Base-by-base conservation (phyloP, 1,139 yeast species). In the Yamadazyma diospyri region DNA sequence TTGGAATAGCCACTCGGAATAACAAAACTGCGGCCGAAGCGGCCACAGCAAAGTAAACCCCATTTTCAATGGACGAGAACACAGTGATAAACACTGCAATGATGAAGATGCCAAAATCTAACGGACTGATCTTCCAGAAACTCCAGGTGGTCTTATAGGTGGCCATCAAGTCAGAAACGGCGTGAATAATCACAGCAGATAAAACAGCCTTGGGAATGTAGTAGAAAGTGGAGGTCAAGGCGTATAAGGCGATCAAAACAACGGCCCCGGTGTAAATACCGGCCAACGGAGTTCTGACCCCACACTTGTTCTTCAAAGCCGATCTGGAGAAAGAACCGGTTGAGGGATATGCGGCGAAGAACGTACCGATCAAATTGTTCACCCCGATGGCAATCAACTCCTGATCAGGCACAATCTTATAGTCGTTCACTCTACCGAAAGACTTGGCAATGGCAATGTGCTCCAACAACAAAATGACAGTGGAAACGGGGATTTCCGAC, bases 271-370 rank as follows among this genome's bases (percentile, higher is more conserved):
- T 87, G 61, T 79, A 84, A 35, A 87, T 72, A 62, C 97, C 96
- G 33, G 96, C 95, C 41, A 88, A 67, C 20, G 97, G 97, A 24
- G 97, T 89, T 53, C 89, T 76, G 29, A 89, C 97, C 53, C 95
- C 95, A 72, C 96, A 88, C 61, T 88, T 89, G 36, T 95, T 84
- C 61, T 89, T 88, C 51, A 89, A 72, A 9, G 97, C 97, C 30
- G 96, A 83, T 67, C 97, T 80, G 14, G 95, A 85, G 59, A 89
- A 89, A 2, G 97, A 89, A 34, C 97, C 97, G 8, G 97, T 89
- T 8, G 96, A 89, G 11, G 97, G 97, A 56, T 89, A 89, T 7
- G 97, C 96, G 50, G 78, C 72, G 71, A 89, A 89, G 53, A 88
- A 86, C 16, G 95, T 85, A 46, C 97, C 97, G 47, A 89, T 72